Evolutionary conservation across 2,329 filamentous ascomycete species (phyloP), one percentile per base, ranked within the genome.

Genomic region (Colletotrichum tanaceti): DNA sequence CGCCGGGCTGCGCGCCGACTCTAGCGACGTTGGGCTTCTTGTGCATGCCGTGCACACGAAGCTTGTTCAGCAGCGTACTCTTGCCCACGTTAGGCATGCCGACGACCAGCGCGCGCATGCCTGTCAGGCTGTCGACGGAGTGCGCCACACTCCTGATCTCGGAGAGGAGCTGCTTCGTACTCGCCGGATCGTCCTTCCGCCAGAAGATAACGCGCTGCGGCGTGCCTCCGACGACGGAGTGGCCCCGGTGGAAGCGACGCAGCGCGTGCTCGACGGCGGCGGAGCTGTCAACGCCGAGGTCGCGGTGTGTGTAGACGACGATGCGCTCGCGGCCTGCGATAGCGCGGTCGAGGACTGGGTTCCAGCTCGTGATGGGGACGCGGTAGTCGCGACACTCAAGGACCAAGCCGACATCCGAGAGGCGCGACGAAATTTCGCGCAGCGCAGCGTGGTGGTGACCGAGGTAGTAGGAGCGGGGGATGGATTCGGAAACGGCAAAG

Each of bases 21-120:
- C 84, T 85, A 44, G 94, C 93, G 1, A 90, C 94, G 77, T 95
- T 97, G 35, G 77, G 72, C 18, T 77, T 76, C 41, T 74, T 74
- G 22, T 85, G 71, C 72, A 93, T 86, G 47, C 93, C 93, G 20
- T 86, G 83, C 47, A 85, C 87, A 22, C 96, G 90, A 57, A 98
- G 86, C 18, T 90, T 88, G 78, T 99, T 99, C 49, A 99, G 88
- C n/a, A 99, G 84, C 1, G 94, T 94, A 54, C 93, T 97, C 81
- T 99, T 99, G 43, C 96, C 96, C 0, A 97, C 93, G 77, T 99
- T 99, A 43, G 96, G 96, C 94, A 99, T 98, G 63, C 96, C 96
- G 16, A 98, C 94, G 0, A 98, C 88, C 78, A 99, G 87, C 65
- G 94, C 88, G 57, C 94, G 89, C 73, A 93, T 87, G n/a, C 94